Percentiles rank a stretch among this genome's conserved stretches.
These are phyloP conservation scores for Candida sp. DNA, from an alignment of 1,139 yeast genomes.

Conservation along the genomic window DNA sequence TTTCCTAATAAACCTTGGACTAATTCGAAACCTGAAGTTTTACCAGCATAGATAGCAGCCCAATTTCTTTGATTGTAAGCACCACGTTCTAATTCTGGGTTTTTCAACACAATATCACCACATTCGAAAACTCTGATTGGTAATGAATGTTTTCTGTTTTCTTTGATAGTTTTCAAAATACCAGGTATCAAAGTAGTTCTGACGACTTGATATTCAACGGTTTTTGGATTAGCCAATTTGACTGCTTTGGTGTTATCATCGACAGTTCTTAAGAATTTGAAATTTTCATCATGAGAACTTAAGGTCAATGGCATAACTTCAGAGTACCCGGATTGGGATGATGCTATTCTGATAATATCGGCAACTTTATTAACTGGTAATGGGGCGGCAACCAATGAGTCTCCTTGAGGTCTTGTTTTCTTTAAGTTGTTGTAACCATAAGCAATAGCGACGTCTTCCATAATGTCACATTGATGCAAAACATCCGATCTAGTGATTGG, in stretches of 20 bases:
- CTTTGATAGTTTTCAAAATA: constrained; percentile 89
- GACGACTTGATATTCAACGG: constrained; percentile 95
- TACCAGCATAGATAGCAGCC: constrained; percentile 93
- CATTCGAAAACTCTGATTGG: constrained; percentile 95
- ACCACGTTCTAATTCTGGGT: constrained; percentile 76
- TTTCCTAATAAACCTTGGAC: constrained; percentile 95
- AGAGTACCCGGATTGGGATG: constrained; percentile 94
- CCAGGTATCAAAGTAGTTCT: constrained; percentile 96
- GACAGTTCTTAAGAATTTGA: constrained; percentile 69
- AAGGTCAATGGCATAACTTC: constrained; percentile 95
- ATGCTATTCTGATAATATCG: constrained; percentile 86
- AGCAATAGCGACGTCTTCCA: constrained; percentile 98
- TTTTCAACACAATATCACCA: constrained; percentile 92
- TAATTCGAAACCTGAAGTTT: constrained; percentile 89
- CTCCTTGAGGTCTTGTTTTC: constrained; percentile 77
- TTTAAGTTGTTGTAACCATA: constrained; percentile 90
- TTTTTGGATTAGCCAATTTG: constrained; percentile 92
- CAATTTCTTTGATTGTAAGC: constrained; percentile 93
- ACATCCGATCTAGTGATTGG: constrained; percentile 97
- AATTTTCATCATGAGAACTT: constrained; percentile 96
- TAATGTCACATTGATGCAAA: constrained; percentile 95
- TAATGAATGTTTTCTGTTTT: constrained; percentile 91
- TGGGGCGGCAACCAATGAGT: constrained; percentile 81
- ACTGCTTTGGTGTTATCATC: constrained; percentile 84
- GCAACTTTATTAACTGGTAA: constrained; percentile 88